Conservation (phyloP, 2,329 filamentous ascomycete species). For the Ophiostoma montium region DNA sequence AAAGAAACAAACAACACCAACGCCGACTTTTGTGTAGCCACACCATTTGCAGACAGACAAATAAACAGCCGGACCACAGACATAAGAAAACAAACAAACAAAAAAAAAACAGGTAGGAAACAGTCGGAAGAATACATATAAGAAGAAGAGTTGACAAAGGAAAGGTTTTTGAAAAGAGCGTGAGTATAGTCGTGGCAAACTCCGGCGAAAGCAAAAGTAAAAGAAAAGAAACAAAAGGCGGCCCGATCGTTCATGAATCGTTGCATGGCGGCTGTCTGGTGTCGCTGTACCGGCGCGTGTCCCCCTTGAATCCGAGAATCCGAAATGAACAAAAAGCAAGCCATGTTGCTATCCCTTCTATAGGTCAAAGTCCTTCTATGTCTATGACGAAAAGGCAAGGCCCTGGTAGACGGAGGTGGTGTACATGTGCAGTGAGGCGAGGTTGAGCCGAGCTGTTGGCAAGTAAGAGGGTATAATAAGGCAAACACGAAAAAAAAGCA, state of each 20-base stretch:
- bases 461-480: background rate
- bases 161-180: background rate
- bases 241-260: background rate
- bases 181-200: no score
- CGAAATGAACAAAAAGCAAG: no score
- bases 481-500: background rate
- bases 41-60: background rate
- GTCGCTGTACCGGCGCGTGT: no score
- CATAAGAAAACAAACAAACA: background rate
- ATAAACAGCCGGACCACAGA: background rate
- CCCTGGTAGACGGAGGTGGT: no score
- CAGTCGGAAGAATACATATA: background rate
- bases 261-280: no score
- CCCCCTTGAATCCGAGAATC: no score
- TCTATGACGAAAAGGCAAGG: no score
- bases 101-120: background rate
- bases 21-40: slow-evolving; percentile 1
- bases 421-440: no score
- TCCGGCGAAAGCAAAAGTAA: background rate
- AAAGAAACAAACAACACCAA: background rate
- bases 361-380: no score
- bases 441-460: no score
- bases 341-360: no score
- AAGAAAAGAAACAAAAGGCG: background rate
- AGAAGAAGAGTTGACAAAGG: background rate